Conservation (phyloP, 1,284 basidiomycete species). For the Fomitiporia mediterranea region DNA sequence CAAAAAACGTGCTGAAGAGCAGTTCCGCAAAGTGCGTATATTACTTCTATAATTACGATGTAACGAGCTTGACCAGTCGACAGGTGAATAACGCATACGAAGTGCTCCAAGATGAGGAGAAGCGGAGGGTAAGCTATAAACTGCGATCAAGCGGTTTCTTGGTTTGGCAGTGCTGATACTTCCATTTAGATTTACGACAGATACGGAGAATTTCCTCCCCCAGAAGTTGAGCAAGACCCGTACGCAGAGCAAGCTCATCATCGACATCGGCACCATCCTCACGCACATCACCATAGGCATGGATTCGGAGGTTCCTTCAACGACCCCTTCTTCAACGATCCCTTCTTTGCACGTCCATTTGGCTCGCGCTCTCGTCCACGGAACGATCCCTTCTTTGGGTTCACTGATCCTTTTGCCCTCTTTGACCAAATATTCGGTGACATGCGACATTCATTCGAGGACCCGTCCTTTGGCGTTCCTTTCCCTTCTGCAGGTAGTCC, state of each 20-base stretch:
- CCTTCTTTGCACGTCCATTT: conserved; percentile 31
- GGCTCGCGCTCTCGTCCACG: conserved; percentile 31
- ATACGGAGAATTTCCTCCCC: conserved; percentile 69
- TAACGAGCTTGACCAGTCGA: neutral
- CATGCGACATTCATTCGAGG: conserved; percentile 23
- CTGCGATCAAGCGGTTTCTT: conserved; percentile 18
- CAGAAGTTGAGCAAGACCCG: conserved; percentile 32
- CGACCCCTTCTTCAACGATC: conserved; percentile 24
- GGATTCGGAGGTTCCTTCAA: conserved; percentile 27
- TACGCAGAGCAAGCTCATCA: conserved; percentile 25
- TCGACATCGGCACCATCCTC: conserved; percentile 30
- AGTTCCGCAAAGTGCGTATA: conserved; percentile 41
- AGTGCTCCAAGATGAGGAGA: conserved; percentile 37
- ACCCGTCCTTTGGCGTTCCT: conserved; percentile 29
- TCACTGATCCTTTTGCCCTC: conserved; percentile 62
- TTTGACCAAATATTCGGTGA: conserved; percentile 26
- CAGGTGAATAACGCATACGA: conserved; percentile 42
- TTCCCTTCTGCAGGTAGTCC: neutral
- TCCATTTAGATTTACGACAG: conserved; percentile 54
- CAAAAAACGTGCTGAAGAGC: conserved; percentile 45
- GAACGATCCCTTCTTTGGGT: conserved; percentile 28
- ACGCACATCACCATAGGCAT: conserved; percentile 10
- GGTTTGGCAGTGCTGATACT: conserved; percentile 27
- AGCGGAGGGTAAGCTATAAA: conserved; percentile 33
- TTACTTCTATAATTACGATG: neutral